Evolutionary conservation across 306 rosid species (phyloP), one percentile per base, ranked within the genome.

Genomic region (Glycine latifolia): DNA sequence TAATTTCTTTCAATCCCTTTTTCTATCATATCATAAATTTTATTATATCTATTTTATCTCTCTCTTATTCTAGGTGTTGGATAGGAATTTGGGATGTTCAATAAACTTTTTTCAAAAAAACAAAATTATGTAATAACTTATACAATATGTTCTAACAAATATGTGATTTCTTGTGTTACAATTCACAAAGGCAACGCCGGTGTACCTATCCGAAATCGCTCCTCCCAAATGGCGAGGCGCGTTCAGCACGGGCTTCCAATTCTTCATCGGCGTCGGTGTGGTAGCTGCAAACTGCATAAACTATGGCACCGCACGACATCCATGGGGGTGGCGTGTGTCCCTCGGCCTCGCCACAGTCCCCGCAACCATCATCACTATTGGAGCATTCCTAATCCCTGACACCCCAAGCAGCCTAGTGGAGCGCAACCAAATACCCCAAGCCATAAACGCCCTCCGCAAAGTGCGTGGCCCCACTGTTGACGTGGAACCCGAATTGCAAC

Each of bases 191-290:
- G 90, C 94, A 10, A 65, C 92, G 4, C 95, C 95, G 0, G 83
- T 92, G 74, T 92, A 91, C 78, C 87, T 92, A 48, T 92, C 91
- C 4, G 97, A 92, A 71, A 85, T 92, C 3, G 92, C 97, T 58
- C 97, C 93, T 5, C 74, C 95, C 0, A 89, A 79, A 71, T 90
- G 95, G 93, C 86, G 95, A 3, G 95, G 95, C 0, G 93, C 97
- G 17, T 89, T 91, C 81, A 88, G 87, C 88, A 73, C 93, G 15
- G 93, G 90, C 15, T 92, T 92, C 61, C 92, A 92, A 43, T 86
- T 92, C 86, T 92, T 84, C 84, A 60, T 88, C 3, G 86, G 89
- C 8, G 8, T 87, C 0, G 97, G 95, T 3, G 89, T 92, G 68
- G 81, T 89, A 7, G 85, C 72, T 0, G 86, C 95, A 37, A 83